These are phyloP conservation scores for Globisporangium camurandrum DNA, from an alignment of 352 stramenopile species.

Conservation along the genomic window DNA sequence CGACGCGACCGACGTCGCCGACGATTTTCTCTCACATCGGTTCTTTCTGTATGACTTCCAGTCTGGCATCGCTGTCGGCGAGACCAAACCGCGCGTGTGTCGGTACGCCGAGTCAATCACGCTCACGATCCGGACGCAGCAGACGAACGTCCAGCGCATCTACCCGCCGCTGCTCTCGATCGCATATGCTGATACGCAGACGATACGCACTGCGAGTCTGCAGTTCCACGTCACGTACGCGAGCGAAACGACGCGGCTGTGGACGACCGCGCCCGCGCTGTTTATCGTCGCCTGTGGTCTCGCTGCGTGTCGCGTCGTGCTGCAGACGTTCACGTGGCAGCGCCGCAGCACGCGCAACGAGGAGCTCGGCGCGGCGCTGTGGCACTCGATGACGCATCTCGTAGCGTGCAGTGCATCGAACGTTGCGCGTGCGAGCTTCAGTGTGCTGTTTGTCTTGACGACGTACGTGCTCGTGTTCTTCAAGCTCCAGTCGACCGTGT, in stretches of 20 bases:
- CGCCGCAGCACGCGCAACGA: constrained; percentile 64
- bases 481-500: constrained; percentile 87
- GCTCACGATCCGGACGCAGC: constrained; percentile 52
- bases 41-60: constrained; percentile 91
- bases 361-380: constrained; percentile 44
- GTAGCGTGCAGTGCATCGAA: constrained; percentile 29
- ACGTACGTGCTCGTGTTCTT: constrained; percentile 93
- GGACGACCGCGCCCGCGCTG: constrained; percentile 61
- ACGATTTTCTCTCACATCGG: constrained; percentile 86
- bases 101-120: constrained; percentile 69
- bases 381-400: constrained; percentile 34
- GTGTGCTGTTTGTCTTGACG: constrained; percentile 69
- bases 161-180: constrained; percentile 74
- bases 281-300: constrained; percentile 62
- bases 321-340: constrained; percentile 87
- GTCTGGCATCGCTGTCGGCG: constrained; percentile 41
- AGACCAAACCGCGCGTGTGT: constrained; percentile 43
- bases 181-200: constrained; percentile 57
- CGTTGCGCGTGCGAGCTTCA: constrained; percentile 32
- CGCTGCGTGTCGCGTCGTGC: constrained; percentile 41
- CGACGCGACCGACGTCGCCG: constrained; percentile 70
- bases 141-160: constrained; percentile 36
- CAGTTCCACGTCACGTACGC: constrained; percentile 84
- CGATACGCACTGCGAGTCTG: constrained; percentile 17
- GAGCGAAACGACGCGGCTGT: constrained; percentile 73